These are phyloP conservation scores for Sugiyamaella chiloensis DNA, from an alignment of 805 yeast species.

Conservation along the genomic window DNA sequence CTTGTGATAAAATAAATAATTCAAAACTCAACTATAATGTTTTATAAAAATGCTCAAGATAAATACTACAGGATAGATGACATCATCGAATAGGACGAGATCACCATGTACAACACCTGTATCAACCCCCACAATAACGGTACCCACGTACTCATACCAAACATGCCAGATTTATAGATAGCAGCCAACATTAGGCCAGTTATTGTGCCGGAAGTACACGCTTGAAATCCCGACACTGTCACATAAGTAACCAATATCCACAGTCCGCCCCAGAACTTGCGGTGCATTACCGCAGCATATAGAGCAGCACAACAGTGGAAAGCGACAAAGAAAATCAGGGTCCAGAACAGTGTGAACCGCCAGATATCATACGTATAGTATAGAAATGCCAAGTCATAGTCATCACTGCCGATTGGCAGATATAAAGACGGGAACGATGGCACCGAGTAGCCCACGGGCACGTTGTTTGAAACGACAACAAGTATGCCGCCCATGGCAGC, in stretches of 20 bases:
- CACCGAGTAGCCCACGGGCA: slow-evolving; percentile 76
- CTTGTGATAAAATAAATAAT: too few species aligned
- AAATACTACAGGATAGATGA: slow-evolving; percentile 42
- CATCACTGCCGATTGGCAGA: slow-evolving; percentile 55
- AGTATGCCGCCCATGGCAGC: slow-evolving; percentile 18
- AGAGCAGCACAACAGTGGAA: slow-evolving; percentile 64
- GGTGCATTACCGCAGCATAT: slow-evolving; percentile 53
- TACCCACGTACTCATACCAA: slow-evolving; percentile 93
- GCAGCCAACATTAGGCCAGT: slow-evolving; percentile 74
- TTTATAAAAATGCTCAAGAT: too few species aligned
- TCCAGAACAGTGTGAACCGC: slow-evolving; percentile 81
- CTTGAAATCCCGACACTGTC: slow-evolving; percentile 58
- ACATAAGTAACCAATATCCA: slow-evolving; percentile 46
- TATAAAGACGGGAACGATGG: slow-evolving; percentile 80
- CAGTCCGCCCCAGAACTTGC: slow-evolving; percentile 40
- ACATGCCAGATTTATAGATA: slow-evolving; percentile 72
- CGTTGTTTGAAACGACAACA: slow-evolving; percentile 27
- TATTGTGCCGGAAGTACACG: slow-evolving; percentile 67
- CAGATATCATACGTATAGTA: slow-evolving; percentile 74
- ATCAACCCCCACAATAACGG: slow-evolving; percentile 80
- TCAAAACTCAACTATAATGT: too few species aligned
- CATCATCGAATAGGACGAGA: slow-evolving; percentile 62
- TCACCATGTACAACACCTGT: slow-evolving; percentile 61
- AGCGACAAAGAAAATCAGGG: slow-evolving; percentile 60
- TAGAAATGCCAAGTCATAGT: slow-evolving; percentile 51